Base-by-base conservation (phyloP, 2,329 filamentous ascomycete species). In the Sclerotinia nivalis region DNA sequence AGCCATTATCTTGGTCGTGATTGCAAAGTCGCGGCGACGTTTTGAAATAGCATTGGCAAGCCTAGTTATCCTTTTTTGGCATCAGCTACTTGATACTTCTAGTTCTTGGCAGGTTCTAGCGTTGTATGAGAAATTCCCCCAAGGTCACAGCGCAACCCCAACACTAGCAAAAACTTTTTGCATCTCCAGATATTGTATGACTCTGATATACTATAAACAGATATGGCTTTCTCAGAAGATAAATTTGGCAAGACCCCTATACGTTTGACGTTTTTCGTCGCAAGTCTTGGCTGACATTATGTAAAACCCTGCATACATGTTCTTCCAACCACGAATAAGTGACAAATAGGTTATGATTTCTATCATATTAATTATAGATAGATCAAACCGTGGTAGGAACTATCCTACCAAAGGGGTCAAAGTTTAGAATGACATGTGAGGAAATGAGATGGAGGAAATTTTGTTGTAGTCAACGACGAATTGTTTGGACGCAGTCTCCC, bases 221-320 rank as follows among this genome's bases (percentile, higher is more conserved):
- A 68, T 60, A 22, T 18, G 18, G 40, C 43, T 52, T 37, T 34
- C 15, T 59, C 22, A 68, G 20, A 22, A 22, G 37, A 49, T 31
- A 18, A 25, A n/a, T 43, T 52, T 45, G 43, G 31, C 28, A 61
- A 60, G 31, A 37, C 52, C 43, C n/a, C 28, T 28, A 28, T 13
- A 45, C 20, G 52, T 59, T 67, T 67, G 65, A 59, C 28, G 22
- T 37, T 25, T 67, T 67, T 37, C 65, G 45, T 59, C 65, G 65
- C 28, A 67, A 59, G 65, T 67, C 65, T 67, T 67, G 65, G 65
- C 52, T 67, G 65, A n/a, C 52, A 59, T 67, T 43, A 20, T 67
- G 12, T 40, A 58, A 67, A 66, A 47, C 40, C 31, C 65, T 47
- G 25, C n/a, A 66, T 15, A 5, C 18, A 28, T 40, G 40, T 28